A percentile compares a stretch with the other conserved stretches of the same genome.
These are phyloP conservation scores for Yarrowia alimentaria DNA, from an alignment of 805 yeast genomes.

Conservation along the genomic window DNA sequence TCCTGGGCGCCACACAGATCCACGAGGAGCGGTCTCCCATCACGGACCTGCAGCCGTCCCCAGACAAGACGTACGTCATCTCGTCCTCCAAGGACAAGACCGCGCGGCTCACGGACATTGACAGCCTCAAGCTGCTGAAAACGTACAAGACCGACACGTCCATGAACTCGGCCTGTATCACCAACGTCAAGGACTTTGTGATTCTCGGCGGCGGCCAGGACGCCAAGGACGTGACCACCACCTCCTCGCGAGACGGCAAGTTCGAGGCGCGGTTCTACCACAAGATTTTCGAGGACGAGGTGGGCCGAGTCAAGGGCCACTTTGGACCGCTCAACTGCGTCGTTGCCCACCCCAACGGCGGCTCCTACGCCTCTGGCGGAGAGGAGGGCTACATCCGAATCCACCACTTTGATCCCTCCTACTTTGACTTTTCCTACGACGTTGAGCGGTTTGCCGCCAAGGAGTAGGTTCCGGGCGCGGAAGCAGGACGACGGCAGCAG, in stretches of 20 bases:
- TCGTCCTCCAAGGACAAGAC: constrained; percentile 91
- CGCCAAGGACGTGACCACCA: constrained; percentile 97
- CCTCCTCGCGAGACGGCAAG: constrained; percentile 88
- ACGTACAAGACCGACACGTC: constrained; percentile 86
- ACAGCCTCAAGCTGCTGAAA: constrained; percentile 62
- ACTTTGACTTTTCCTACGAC: constrained; percentile 90
- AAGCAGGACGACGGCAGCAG: too few relatives aligned
- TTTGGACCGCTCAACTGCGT: constrained; percentile 96
- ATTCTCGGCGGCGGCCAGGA: constrained; percentile 99
- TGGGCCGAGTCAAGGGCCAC: constrained; percentile 97
- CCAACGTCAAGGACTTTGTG: constrained; percentile 88
- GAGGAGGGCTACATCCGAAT: constrained; percentile 97
- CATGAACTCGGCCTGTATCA: constrained; percentile 89
- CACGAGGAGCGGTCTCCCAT: constrained; percentile 61
- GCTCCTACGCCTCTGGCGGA: constrained; percentile 93
- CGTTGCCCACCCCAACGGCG: constrained; percentile 92
- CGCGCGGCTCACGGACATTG: constrained; percentile 75
- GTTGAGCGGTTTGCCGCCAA: constrained; percentile 50
- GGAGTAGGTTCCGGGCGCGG: too few relatives aligned
- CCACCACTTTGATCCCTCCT: constrained; percentile 88
- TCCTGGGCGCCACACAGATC: constrained; percentile 54
- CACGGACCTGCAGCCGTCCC: constrained; percentile 87
- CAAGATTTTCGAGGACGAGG: constrained; percentile 90
- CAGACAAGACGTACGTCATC: constrained; percentile 83
- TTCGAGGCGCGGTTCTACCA: constrained; percentile 96